Evolutionary conservation across 148 eudicot genomes (phyloP).

Genomic region (Fallopia convolvulus): DNA sequence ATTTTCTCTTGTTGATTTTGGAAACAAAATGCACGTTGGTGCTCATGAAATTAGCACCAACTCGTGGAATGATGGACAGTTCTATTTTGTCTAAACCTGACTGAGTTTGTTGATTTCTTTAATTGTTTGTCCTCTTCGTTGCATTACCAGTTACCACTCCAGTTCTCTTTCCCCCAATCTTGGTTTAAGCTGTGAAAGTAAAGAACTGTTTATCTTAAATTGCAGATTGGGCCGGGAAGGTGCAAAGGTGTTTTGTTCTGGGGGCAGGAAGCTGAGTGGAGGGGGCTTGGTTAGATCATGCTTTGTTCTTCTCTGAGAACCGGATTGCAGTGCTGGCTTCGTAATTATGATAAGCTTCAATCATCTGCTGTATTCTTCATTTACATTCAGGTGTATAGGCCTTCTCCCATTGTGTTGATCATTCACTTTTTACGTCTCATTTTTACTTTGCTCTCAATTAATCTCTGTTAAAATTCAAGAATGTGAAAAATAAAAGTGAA

Average conservation of each 20-base stretch:
- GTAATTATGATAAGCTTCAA: slow-evolving; percentile 78
- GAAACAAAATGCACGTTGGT: neutral
- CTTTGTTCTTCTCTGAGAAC: slow-evolving; percentile 50
- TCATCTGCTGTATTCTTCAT: slow-evolving; percentile 52
- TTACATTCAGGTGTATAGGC: slow-evolving; percentile 45
- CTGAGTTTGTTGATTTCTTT: neutral
- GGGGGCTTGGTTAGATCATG: slow-evolving; percentile 39
- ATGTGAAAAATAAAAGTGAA: neutral
- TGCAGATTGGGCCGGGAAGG: neutral
- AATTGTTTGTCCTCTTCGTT: neutral
- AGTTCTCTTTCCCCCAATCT: neutral
- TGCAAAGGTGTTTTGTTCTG: neutral
- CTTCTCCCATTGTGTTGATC: too few relatives aligned
- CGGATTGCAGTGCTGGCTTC: slow-evolving; percentile 61
- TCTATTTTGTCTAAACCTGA: neutral
- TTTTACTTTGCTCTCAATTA: neutral
- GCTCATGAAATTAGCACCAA: neutral
- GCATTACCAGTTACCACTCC: neutral
- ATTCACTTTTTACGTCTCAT: neutral
- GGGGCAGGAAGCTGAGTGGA: neutral
- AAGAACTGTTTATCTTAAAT: neutral
- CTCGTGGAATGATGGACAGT: neutral
- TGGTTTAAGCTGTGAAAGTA: neutral
- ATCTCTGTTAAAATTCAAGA: neutral
- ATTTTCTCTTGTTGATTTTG: neutral